Base-by-base conservation (phyloP, 352 stramenopile species). In the Globisporangium megalacanthum region DNA sequence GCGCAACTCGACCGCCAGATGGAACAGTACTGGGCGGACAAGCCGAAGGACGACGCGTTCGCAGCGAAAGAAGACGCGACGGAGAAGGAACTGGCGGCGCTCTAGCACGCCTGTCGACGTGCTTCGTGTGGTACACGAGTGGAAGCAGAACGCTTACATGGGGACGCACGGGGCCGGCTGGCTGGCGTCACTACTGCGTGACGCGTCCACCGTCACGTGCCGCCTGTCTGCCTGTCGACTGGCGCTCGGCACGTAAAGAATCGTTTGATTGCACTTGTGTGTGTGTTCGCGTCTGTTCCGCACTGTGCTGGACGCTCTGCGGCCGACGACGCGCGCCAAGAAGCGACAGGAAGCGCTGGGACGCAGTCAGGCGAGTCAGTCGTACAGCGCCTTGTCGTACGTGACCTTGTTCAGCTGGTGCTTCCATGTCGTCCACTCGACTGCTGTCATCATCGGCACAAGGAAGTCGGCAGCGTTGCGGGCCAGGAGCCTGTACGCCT, bases 21-120 rank as follows among this genome's bases (percentile, higher is more conserved):
- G 78, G 88, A 96, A 37, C 68, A 88, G 42, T 96, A 96, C 72
- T 96, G 88, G 88, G 86, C 83, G 19, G 73, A 70, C 47, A 95
- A 96, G 68, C 84, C 82, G 22, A 69, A 82, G 42, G 54, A 66
- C 42, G 54, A 61, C 15, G 41, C 49, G 15, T 64, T 64, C 13
- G 56, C 56, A 15, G 4, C 36, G 6, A 58, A 55, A 17, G 55
- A 49, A 11, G 46, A 47, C 14, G 36, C 36, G 1, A 29, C 25
- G 4, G 50, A 51, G 46, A 51, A 51, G 46, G 20, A 51, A 6
- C 7, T 49, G 13, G 46, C 25, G 9, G 46, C 22, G 46, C 46
- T 51, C 46, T 36, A 51, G 13, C 2, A 8, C 35, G 35, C 35
- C 35, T 9, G 6, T 13, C 35, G 5, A 39, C 35, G 10, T 13